These are phyloP conservation scores for Aspergillus egyptiacus DNA, from an alignment of 495 filamentous ascomycete species.

Conservation along the genomic window DNA sequence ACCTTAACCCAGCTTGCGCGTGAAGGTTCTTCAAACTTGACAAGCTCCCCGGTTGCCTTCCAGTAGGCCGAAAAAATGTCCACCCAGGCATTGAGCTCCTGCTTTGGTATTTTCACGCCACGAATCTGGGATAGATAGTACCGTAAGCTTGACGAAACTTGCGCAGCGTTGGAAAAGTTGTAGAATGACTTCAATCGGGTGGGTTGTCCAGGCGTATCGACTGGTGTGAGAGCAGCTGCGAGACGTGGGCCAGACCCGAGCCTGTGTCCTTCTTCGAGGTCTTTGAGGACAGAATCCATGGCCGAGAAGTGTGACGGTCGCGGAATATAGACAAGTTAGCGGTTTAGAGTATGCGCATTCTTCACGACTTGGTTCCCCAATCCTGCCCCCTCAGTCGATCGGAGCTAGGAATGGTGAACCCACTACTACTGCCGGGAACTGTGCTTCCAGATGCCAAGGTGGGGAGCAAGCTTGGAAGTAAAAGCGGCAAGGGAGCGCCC, in stretches of 20 bases:
- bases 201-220: constrained; percentile 49
- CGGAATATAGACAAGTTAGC: background rate
- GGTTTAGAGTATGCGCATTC: background rate
- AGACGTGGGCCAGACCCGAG: constrained; percentile 57
- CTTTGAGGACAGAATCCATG: constrained; percentile 59
- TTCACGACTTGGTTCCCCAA: background rate
- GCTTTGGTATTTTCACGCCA: constrained; percentile 47
- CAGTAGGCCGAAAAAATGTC: constrained; percentile 80
- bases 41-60: constrained; percentile 66
- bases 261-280: constrained; percentile 56
- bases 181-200: constrained; percentile 57
- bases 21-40: constrained; percentile 45
- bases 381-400: background rate
- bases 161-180: constrained; percentile 52
- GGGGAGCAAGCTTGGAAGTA: constrained; percentile 7
- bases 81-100: constrained; percentile 68
- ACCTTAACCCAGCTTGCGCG: constrained; percentile 63
- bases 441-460: constrained; percentile 6
- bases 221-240: constrained; percentile 63
- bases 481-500: constrained; percentile 6
- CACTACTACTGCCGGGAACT: background rate
- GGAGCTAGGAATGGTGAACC: constrained; percentile 1
- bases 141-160: constrained; percentile 54
- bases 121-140: constrained; percentile 55
- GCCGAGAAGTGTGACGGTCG: background rate